These are phyloP conservation scores for Elsinoe ampelina DNA, from an alignment of 2,329 filamentous ascomycete genomes.

Conservation along the genomic window DNA sequence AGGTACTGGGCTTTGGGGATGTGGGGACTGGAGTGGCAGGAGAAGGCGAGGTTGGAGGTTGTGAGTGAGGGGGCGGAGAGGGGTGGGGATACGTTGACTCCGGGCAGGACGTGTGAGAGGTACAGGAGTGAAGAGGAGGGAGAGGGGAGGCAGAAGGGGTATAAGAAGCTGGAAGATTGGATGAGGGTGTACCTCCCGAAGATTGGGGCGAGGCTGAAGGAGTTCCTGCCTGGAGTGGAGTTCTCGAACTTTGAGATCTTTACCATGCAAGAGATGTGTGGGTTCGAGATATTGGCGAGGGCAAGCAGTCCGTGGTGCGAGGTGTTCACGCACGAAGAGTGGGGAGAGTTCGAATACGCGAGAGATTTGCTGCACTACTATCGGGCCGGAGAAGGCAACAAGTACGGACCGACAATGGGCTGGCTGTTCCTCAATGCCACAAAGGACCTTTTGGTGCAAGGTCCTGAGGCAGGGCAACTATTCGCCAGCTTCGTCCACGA, in stretches of 20 bases:
- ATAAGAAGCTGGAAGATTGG: slow-evolving; percentile 39
- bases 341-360: slow-evolving; percentile 49
- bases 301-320: slow-evolving; percentile 49
- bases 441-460: slow-evolving; percentile 37
- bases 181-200: slow-evolving; percentile 39
- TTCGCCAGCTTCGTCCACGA: slow-evolving; percentile 55
- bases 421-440: slow-evolving; percentile 52
- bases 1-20: slow-evolving; percentile 46
- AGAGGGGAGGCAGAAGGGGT: slow-evolving; percentile 43
- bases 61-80: slow-evolving; percentile 44
- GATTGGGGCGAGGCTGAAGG: slow-evolving; percentile 37
- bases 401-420: slow-evolving; percentile 45
- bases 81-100: slow-evolving; percentile 48
- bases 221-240: slow-evolving; percentile 34
- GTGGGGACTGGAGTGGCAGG: slow-evolving; percentile 42
- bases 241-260: slow-evolving; percentile 43
- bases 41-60: slow-evolving; percentile 37
- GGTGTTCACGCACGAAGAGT: slow-evolving; percentile 46
- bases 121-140: slow-evolving; percentile 30
- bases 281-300: slow-evolving; percentile 47
- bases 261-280: slow-evolving; percentile 54
- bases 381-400: slow-evolving; percentile 48
- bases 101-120: slow-evolving; percentile 38
- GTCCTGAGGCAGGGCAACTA: slow-evolving; percentile 37
- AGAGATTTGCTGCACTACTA: slow-evolving; percentile 51